Base-by-base conservation (phyloP, 805 yeast species). In the Saccharomyces mikatae region DNA sequence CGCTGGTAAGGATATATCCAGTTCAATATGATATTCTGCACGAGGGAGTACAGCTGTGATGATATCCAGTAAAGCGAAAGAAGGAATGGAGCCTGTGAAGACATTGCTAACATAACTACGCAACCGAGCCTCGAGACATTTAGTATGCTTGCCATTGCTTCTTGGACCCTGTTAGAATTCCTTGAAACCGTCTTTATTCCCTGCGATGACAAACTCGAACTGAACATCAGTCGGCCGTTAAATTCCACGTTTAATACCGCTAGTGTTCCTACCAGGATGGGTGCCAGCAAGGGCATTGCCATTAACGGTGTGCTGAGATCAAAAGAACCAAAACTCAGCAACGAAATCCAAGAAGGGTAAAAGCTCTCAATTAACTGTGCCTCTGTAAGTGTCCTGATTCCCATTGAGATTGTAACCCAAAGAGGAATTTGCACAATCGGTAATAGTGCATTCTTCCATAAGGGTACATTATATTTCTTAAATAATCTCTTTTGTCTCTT, bases 51-150 rank as follows among this genome's bases (percentile, higher is more conserved):
- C 3, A 78, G 61, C 65, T 89, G 91, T 0, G 97, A 89, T 48
- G 92, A 82, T 30, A 89, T 77, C 99, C 98, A 92, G 71, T 91
- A 92, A n/a, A 89, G 66, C 0, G 86, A 81, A 36, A 91, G 72
- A 0, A 95, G 89, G 29, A 84, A 74, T 0, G 98, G 96, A 0
- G 96, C 95, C 62, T 90, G 94, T 46, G 90, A 80, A 0, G 96
- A 77, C 21, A 90, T 75, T 4, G 89, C 90, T 86, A 89, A 89
- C 70, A 92, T 75, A 59, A 88, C 82, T 1, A 90, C 82, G 52
- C 87, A 81, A 24, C 92, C 82, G 58, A 88, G 75, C 62, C 97
- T 76, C 2, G 95, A 81, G 1, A 87, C 64, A 57, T 83, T 89
- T 53, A 87, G 77, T 36, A 91, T 64, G 2, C 89, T 78, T 13